Evolutionary conservation across 257 asterid species (phyloP).

Genomic region (Penstemon eatonii): DNA sequence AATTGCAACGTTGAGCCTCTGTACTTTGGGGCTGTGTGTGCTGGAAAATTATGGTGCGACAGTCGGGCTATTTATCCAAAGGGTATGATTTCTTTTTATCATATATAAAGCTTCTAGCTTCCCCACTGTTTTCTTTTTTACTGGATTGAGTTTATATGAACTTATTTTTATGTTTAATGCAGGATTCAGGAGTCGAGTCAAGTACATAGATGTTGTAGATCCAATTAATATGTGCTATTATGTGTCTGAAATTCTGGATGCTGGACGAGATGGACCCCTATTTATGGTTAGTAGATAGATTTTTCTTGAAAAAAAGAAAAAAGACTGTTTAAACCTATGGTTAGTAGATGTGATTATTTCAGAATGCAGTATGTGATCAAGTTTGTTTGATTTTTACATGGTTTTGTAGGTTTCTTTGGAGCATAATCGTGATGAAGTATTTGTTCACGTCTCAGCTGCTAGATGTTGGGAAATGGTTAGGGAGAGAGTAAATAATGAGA

Average conservation of each 20-base stretch:
- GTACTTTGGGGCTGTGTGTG: slow-evolving; percentile 59
- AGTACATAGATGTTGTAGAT: slow-evolving; percentile 68
- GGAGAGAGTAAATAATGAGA: slow-evolving; percentile 88
- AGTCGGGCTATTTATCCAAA: slow-evolving; percentile 82
- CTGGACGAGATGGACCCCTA: slow-evolving; percentile 72
- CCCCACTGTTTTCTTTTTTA: background rate
- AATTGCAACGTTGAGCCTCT: slow-evolving; percentile 79
- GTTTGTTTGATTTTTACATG: background rate
- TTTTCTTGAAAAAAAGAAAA: background rate
- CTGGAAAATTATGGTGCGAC: slow-evolving; percentile 83
- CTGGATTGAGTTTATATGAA: slow-evolving; percentile 23
- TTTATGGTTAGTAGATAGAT: slow-evolving; percentile 64
- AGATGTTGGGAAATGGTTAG: slow-evolving; percentile 98
- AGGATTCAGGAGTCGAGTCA: slow-evolving; percentile 93
- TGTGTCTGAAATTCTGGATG: slow-evolving; percentile 82
- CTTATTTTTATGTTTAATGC: slow-evolving; percentile 40
- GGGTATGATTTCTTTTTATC: slow-evolving; percentile 46
- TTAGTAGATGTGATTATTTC: background rate
- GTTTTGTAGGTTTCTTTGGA: slow-evolving; percentile 69
- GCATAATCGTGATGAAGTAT: slow-evolving; percentile 74
- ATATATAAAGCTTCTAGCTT: slow-evolving; percentile 15
- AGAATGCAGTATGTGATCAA: slow-evolving; percentile 16
- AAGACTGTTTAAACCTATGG: no score
- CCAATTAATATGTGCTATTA: slow-evolving; percentile 77
- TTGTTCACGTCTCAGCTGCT: slow-evolving; percentile 63